Evolutionary conservation across 345 rosid species (phyloP).

Genomic region (Arabidopsis arenosa): DNA sequence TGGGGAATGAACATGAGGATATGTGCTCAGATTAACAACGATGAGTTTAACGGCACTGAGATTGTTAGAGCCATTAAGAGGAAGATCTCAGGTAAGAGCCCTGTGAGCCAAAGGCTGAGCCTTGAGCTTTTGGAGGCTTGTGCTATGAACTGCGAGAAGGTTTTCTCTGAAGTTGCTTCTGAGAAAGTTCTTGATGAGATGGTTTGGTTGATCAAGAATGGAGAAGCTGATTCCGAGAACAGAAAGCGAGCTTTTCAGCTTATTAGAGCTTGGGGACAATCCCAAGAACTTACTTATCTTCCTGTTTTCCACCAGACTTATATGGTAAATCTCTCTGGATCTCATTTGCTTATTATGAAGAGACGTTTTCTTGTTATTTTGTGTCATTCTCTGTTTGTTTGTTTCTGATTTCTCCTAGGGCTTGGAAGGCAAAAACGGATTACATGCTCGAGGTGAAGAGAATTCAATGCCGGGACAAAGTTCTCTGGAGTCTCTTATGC

Average conservation of each 20-base stretch:
- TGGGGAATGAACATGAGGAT: conserved; percentile 96
- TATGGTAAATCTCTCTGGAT: conserved; percentile 47
- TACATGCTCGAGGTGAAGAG: conserved; percentile 44
- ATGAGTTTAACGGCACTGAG: conserved; percentile 68
- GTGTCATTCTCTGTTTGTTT: too few species aligned
- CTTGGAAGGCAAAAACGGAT: conserved; percentile 54
- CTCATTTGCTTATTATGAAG: not conserved
- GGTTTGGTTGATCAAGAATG: conserved; percentile 74
- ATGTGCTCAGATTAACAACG: conserved; percentile 75
- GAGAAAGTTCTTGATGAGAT: conserved; percentile 88
- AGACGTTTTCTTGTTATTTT: not conserved
- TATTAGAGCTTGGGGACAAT: conserved; percentile 84
- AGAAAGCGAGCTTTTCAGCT: conserved; percentile 65
- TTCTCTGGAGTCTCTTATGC: conserved; percentile 59
- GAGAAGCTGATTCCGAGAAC: conserved; percentile 56
- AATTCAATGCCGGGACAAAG: conserved; percentile 42
- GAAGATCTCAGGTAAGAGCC: conserved; percentile 66
- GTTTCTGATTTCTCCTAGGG: conserved; percentile 45
- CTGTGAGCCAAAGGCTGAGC: conserved; percentile 64
- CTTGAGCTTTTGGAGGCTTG: conserved; percentile 83
- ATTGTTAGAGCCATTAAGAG: conserved; percentile 72
- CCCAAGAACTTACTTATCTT: conserved; percentile 74
- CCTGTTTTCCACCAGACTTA: conserved; percentile 83
- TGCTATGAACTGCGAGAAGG: conserved; percentile 77
- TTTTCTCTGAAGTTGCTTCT: conserved; percentile 76